phyloP scores from a whole-genome alignment of 164 flowering plant genomes.

The Cinnamomum micranthum region DNA sequence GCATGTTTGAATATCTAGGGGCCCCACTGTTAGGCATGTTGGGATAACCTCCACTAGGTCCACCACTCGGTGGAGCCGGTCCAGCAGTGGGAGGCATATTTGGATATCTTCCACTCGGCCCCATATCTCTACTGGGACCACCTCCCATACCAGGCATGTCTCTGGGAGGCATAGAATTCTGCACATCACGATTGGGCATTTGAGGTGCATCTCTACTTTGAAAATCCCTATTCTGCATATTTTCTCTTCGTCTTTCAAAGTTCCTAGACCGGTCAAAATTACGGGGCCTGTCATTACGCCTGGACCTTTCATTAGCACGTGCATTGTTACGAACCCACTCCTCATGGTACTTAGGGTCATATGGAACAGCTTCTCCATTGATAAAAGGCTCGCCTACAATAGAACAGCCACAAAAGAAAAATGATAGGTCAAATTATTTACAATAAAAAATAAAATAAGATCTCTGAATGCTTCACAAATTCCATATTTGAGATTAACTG shows the following conservation, averaged over 20 bases:
- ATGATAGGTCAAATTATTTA: neutral
- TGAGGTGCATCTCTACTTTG: conserved; percentile 19
- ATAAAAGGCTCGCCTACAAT: conserved; percentile 26
- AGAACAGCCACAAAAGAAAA: neutral
- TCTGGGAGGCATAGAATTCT: neutral
- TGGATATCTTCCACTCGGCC: conserved; percentile 4
- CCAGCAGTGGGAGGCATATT: neutral
- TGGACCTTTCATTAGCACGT: conserved; percentile 21
- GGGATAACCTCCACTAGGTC: conserved; percentile 17
- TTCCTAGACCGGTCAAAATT: conserved; percentile 28
- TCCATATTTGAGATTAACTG: neutral
- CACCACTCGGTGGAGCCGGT: neutral
- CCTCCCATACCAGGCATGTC: conserved; percentile 8
- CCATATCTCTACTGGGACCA: conserved; percentile 14
- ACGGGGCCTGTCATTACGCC: conserved; percentile 28
- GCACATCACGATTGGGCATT: conserved; percentile 8
- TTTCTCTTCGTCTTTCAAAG: conserved; percentile 27
- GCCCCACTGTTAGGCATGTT: conserved; percentile 15
- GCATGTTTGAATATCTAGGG: neutral
- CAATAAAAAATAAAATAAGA: too few relatives aligned
- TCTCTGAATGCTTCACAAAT: neutral
- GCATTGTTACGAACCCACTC: conserved; percentile 30
- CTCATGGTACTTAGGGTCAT: conserved; percentile 47
- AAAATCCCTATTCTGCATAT: conserved; percentile 23
- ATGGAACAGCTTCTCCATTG: conserved; percentile 41